These are phyloP conservation scores for Cryptococcus wingfieldii DNA, from an alignment of 1,284 basidiomycete species.

Conservation along the genomic window DNA sequence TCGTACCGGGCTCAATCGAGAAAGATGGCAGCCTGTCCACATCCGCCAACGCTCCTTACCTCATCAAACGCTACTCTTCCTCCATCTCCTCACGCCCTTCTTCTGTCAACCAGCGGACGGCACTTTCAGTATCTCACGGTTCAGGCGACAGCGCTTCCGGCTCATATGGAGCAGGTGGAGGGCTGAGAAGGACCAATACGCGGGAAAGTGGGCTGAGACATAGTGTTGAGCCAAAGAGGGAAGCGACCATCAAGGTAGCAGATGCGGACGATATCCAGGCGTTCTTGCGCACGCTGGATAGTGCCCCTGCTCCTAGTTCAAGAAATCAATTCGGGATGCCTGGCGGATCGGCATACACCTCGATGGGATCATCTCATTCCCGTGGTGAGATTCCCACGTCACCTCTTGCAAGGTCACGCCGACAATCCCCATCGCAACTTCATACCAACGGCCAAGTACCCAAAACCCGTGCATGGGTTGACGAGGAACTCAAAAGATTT, in stretches of 20 bases:
- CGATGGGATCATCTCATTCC: background rate
- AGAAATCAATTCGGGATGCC: background rate
- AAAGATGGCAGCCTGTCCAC: conserved; percentile 12
- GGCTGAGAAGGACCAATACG: conserved; percentile 28
- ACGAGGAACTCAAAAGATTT: conserved; percentile 43
- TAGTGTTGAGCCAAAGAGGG: conserved; percentile 10
- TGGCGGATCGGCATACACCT: background rate
- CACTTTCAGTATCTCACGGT: background rate
- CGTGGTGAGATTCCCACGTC: background rate
- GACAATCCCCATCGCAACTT: background rate
- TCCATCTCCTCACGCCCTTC: conserved; percentile 30
- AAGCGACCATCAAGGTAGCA: conserved; percentile 1
- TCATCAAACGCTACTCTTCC: conserved; percentile 41
- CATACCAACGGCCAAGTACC: conserved; percentile 23
- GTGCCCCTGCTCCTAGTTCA: conserved; percentile 35
- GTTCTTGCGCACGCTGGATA: conserved; percentile 46
- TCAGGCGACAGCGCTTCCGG: conserved; percentile 1
- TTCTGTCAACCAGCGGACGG: background rate
- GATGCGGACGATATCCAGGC: conserved; percentile 47
- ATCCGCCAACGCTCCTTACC: conserved; percentile 17
- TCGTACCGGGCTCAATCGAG: conserved; percentile 39
- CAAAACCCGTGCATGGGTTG: conserved; percentile 40
- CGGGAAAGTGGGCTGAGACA: conserved; percentile 33
- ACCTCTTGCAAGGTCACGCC: background rate
- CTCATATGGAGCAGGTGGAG: conserved; percentile 22